Evolutionary conservation across 805 yeast genomes (phyloP).

Genomic region (Candida vartiovaarae): DNA sequence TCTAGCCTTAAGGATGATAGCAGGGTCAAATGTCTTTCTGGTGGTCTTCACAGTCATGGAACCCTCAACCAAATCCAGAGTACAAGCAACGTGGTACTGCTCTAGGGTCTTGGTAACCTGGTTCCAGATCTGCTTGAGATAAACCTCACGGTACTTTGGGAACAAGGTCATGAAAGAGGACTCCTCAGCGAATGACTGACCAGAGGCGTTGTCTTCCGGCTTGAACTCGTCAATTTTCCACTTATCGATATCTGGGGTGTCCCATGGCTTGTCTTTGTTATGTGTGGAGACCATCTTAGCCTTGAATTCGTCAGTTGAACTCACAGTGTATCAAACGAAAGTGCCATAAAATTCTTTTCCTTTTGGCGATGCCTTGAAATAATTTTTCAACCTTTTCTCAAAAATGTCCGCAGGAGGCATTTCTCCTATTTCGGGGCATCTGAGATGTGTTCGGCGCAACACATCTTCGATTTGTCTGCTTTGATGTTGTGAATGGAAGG

Average conservation of each 20-base stretch:
- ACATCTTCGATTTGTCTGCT: too few species aligned
- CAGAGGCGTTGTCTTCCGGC: conserved; percentile 83
- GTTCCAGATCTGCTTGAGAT: conserved; percentile 84
- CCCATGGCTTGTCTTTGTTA: conserved; percentile 97
- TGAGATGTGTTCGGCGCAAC: too few species aligned
- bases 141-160: conserved; percentile 93
- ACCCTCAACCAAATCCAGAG: conserved; percentile 87
- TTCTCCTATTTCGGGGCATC: too few species aligned
- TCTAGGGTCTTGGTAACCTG: conserved; percentile 82
- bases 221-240: conserved; percentile 87
- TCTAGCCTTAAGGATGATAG: conserved; percentile 86
- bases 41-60: conserved; percentile 97
- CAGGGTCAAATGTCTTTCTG: conserved; percentile 92
- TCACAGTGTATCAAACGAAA: too few species aligned
- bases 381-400: too few species aligned
- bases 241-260: conserved; percentile 87
- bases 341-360: too few species aligned
- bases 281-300: conserved; percentile 78
- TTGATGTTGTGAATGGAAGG: too few species aligned
- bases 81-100: conserved; percentile 70
- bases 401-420: too few species aligned
- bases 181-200: conserved; percentile 90
- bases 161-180: conserved; percentile 90
- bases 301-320: background rate
- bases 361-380: too few species aligned